Evolutionary conservation across 1,139 yeast species (phyloP), one percentile per base, ranked within the genome.

Genomic region (Magnusiomyces suaveolens): DNA sequence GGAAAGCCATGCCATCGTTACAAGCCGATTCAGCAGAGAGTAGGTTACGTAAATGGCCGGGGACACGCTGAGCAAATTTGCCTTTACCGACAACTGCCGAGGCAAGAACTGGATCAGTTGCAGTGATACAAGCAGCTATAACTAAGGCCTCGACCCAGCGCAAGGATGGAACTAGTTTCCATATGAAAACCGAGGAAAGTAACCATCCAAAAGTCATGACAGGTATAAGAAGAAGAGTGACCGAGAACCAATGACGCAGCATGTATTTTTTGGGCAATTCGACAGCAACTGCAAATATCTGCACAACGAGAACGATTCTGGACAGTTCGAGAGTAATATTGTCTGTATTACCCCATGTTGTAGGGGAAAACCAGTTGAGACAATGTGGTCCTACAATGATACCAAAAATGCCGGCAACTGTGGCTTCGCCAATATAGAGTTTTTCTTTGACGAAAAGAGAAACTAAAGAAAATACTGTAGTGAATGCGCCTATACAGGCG

Each of bases 71-170:
- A n/a, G 98, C 97, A 69, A 92, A 92, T 65, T 90, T 89, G 60
- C 98, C 97, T 65, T 87, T 87, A 73, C 98, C 97, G 23, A 92
- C 97, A 23, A 92, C 97, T 0, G 98, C 97, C 43, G 96, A 95
- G 0, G 98, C 98, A 66, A 92, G 76, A 52, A 92, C 95, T 2
- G 98, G 98, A 71, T 92, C 98, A 0, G 98, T 92, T 1, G 98
- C 97, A 0, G 98, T 92, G 43, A 92, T 83, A 71, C 98, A 92
- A 0, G 97, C 97, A 32, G 95, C 80, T 1, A 92, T 83, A 52
- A 87, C 76, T 50, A 92, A 76, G 4, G 90, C 87, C 56, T 85
- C 86, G 20, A 87, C 72, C 72, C 90, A 90, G 58, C 78, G 73
- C 57, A 92, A 75, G n/a, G 85, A 83, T 0, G 97, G 97, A 36